Conservation (phyloP, 768 basidiomycete species). For the Strobilomyces dryophilus region DNA sequence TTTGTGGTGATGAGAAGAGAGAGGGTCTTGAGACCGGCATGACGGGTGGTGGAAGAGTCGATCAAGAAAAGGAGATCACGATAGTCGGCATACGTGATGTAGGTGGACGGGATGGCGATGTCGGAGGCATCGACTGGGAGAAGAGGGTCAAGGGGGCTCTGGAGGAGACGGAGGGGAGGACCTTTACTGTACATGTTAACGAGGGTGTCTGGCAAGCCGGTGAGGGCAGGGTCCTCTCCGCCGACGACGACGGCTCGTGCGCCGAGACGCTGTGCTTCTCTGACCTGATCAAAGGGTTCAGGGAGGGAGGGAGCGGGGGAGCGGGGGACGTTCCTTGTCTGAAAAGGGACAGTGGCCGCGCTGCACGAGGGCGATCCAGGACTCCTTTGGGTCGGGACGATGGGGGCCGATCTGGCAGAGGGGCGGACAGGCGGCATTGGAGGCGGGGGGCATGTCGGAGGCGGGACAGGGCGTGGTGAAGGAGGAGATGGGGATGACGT, state of each 20-base stretch:
- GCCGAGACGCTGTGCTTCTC: slow-evolving; percentile 66
- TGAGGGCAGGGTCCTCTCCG: slow-evolving; percentile 63
- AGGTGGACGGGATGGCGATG: slow-evolving; percentile 80
- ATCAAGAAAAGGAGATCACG: slow-evolving; percentile 65
- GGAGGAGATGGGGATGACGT: slow-evolving; percentile 66
- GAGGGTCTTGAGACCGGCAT: slow-evolving; percentile 70
- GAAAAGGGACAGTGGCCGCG: slow-evolving; percentile 89
- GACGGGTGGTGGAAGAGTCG: slow-evolving; percentile 68
- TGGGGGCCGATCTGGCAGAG: slow-evolving; percentile 56
- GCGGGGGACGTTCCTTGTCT: slow-evolving; percentile 59
- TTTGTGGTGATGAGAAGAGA: slow-evolving; percentile 75
- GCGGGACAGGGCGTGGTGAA: slow-evolving; percentile 52
- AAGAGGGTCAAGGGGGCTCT: slow-evolving; percentile 2
- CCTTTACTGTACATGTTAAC: slow-evolving; percentile 94
- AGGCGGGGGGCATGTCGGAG: background rate
- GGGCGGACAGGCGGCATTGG: slow-evolving; percentile 63
- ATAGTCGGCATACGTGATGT: slow-evolving; percentile 85
- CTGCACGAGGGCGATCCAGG: slow-evolving; percentile 90
- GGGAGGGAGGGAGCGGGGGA: background rate
- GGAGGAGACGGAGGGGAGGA: slow-evolving; percentile 37
- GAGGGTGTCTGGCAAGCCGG: slow-evolving; percentile 68
- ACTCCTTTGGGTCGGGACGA: slow-evolving; percentile 57
- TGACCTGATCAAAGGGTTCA: slow-evolving; percentile 26
- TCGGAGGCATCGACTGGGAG: slow-evolving; percentile 76
- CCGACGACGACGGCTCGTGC: slow-evolving; percentile 92